Conservation (phyloP, 2,329 filamentous ascomycete genomes). For the Davidsoniella australis region DNA sequence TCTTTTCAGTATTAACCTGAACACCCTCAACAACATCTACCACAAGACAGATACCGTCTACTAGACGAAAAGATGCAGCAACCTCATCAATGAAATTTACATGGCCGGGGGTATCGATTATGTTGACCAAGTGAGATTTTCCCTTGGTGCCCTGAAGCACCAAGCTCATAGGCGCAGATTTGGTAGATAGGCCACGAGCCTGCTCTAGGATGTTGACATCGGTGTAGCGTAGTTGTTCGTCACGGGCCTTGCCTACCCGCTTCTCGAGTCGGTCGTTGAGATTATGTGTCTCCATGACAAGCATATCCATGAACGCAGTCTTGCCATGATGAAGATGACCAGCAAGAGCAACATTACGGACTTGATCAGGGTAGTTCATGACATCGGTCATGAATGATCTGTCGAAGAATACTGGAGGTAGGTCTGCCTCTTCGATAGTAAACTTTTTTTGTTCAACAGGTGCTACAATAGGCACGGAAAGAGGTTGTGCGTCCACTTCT, state of each 20-base stretch:
- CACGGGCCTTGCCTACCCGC: constrained; percentile 61
- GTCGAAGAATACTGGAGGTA: constrained; percentile 76
- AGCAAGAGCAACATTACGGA: constrained; percentile 77
- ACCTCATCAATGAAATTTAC: constrained; percentile 98
- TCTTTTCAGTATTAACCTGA: constrained; percentile 93
- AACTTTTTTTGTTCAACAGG: constrained; percentile 94
- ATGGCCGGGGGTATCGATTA: constrained; percentile 90
- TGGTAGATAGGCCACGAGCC: constrained; percentile 79
- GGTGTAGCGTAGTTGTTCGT: constrained; percentile 88
- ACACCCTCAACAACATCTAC: constrained; percentile 98
- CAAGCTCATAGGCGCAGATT: constrained; percentile 85
- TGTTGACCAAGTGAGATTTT: constrained; percentile 89
- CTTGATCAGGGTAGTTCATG: constrained; percentile 91
- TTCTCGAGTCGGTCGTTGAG: constrained; percentile 63
- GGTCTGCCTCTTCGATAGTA: constrained; percentile 75
- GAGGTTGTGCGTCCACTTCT: constrained; percentile 88
- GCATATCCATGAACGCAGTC: constrained; percentile 95
- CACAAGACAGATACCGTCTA: constrained; percentile 80
- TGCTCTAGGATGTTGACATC: constrained; percentile 81
- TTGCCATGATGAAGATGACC: constrained; percentile 96
- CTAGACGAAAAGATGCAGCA: constrained; percentile 68
- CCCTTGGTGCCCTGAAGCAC: constrained; percentile 75
- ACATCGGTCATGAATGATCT: constrained; percentile 87
- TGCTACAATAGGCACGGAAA: constrained; percentile 83
- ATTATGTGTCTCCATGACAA: constrained; percentile 89